A percentile compares a stretch with the other conserved stretches of the same genome.
Conservation (phyloP, 1,284 basidiomycete species). For the Fistulinella staudtii region DNA sequence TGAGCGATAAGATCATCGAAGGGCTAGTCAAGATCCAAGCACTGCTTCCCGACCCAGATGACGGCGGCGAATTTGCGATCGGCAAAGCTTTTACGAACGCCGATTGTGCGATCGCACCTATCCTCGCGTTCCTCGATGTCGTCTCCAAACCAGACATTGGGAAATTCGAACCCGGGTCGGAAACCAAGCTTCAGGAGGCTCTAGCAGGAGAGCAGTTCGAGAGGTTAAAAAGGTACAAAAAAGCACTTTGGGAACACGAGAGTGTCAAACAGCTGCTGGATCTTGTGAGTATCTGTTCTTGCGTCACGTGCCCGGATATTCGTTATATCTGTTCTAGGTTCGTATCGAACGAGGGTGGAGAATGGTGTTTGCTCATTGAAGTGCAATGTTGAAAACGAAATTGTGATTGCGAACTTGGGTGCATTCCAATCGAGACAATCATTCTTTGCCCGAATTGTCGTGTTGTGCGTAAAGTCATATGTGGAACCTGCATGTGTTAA, state of each 20-base stretch:
- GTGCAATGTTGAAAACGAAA: no score
- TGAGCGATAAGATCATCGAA: constrained; percentile 2
- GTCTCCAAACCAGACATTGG: background rate
- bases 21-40: constrained; percentile 32
- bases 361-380: no score
- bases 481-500: no score
- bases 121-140: constrained; percentile 41
- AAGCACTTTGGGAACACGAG: background rate
- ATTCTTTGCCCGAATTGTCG: no score
- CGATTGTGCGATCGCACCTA: constrained; percentile 49
- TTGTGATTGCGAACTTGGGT: no score
- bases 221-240: background rate
- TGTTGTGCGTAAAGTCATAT: no score
- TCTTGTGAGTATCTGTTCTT: background rate
- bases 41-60: constrained; percentile 25
- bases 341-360: no score
- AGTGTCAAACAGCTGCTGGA: background rate
- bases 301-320: background rate
- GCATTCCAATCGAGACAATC: no score
- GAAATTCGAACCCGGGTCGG: background rate
- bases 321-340: no score
- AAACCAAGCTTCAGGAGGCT: background rate
- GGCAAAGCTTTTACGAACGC: constrained; percentile 45
- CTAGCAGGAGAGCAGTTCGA: background rate
- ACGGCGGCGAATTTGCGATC: constrained; percentile 30